Base-by-base conservation (phyloP, 495 filamentous ascomycete species). In the Xylaria castorea region DNA sequence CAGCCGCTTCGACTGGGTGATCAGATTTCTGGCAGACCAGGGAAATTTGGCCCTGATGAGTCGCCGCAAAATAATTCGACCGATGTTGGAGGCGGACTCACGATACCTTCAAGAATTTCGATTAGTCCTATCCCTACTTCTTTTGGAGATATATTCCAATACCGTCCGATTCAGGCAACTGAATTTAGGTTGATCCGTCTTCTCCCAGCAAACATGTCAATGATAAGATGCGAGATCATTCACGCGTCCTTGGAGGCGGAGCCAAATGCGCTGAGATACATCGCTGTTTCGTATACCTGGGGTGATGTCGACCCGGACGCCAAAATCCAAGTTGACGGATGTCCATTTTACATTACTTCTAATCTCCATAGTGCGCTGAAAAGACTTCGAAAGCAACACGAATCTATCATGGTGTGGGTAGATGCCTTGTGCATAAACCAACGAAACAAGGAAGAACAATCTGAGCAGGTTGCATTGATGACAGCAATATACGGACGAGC, bases 391-490 rank as follows among this genome's bases (percentile, higher is more conserved):
- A 57, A 30, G 25, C 25, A 30, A 18, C 11, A 27, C 27, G 51
- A 57, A 16, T 0, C 25, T 27, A 8, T 57, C 25, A 30, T 16
- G 22, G 8, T 57, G 11, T 57, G 38, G 76, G 71, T 61, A 25
- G 76, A 77, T 66, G 76, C 76, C n/a, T 18, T 77, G 34, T 77
- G 74, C 58, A 77, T 77, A 40, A 61, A 77, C 71, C 76, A 74
- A 66, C 44, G 42, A 25, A 63, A 74, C 57, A 40, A 48, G 30
- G 61, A 69, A 30, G 76, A 77, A 65, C 68, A 57, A 55, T 32
- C 57, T 16, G 20, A 67, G 9, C 76, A 77, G 44, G 74, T 76
- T 32, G 60, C 66, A 58, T 51, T 66, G 30, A 77, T 76, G 76
- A 61, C 55, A 51, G 36, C 46, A 40, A 76, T 77, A 50, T 77